Evolutionary conservation across 1,284 basidiomycete genomes (phyloP), one percentile per base, ranked within the genome.

Genomic region (Pseudomicrostroma phylloplanum): DNA sequence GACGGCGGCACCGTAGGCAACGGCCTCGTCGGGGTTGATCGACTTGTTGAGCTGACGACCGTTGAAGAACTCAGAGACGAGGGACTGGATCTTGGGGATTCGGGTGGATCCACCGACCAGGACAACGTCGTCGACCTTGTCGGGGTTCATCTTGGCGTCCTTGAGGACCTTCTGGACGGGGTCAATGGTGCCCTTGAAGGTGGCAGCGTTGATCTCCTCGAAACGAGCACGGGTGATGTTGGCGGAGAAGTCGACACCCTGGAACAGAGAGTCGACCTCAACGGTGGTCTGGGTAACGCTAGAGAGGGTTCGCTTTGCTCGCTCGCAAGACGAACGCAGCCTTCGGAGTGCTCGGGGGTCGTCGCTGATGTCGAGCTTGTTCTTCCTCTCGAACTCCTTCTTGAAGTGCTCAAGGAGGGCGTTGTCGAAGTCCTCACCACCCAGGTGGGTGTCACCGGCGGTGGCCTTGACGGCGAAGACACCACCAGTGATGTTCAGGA

Each of bases 71-170:
- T 98, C 94, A 68, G 93, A 97, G 65, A 99, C 92, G 67, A 98
- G 88, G 36, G 91, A 86, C 83, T 97, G 94, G 76, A 99, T 91
- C 86, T 97, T 97, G 78, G 94, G 94, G 81, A 99, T 99, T 87
- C 96, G 94, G 73, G 96, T 98, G 62, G 96, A 98, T 74, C 96
- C 93, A 85, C 96, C 94, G 74, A 99, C 94, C 23, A 99, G 91
- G 80, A 98, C 96, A 73, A 99, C 97, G 78, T 99, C 94, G 81
- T 98, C 90, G 72, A 97, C 92, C 86, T 96, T 96, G 80, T 92
- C 90, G 71, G 89, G 89, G 73, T 91, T 82, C 82, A 98, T 94
- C 87, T 97, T 98, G 70, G 94, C 87, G 83, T 99, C 96, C 85
- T 96, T 96, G 80, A 98, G 86, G 65, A 98, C 94, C 84, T 96